These are phyloP conservation scores for Clitoria ternatea DNA, from an alignment of 306 rosid genomes.

Conservation along the genomic window DNA sequence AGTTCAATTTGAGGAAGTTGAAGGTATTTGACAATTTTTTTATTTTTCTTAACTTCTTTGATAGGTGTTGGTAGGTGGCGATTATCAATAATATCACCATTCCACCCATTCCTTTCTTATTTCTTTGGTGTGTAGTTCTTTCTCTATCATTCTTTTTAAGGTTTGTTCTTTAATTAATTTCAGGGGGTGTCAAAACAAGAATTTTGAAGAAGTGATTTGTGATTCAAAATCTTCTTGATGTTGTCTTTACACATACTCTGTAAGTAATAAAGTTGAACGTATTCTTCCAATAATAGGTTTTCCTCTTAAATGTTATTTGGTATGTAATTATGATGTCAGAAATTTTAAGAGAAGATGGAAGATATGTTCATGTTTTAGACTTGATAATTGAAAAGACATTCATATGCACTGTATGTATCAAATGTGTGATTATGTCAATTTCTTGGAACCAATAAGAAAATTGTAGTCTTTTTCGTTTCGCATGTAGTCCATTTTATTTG, in stretches of 20 bases:
- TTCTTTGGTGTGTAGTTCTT: not conserved
- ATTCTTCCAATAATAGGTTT: not conserved
- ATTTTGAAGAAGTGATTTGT: constrained; percentile 45
- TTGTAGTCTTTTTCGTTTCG: not conserved
- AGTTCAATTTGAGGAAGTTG: constrained; percentile 66
- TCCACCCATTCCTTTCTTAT: not conserved
- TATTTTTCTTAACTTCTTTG: not conserved
- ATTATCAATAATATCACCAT: not conserved
- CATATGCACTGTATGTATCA: not conserved
- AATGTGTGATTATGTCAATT: constrained; percentile 19
- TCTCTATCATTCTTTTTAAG: not conserved
- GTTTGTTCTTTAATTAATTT: constrained; percentile 5
- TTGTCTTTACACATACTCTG: not conserved
- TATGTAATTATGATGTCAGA: constrained; percentile 22
- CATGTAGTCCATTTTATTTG: not conserved
- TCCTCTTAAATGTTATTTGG: not conserved
- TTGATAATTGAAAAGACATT: not conserved
- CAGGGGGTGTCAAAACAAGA: constrained; percentile 73
- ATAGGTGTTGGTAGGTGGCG: not conserved
- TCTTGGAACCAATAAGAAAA: not conserved
- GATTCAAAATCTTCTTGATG: not conserved
- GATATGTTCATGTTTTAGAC: not conserved
- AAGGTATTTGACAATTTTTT: constrained; percentile 42
- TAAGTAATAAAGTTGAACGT: not conserved
- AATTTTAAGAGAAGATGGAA: not conserved